Percentiles rank a stretch among this genome's conserved stretches.
Conservation (phyloP, 441 rosid genomes). For the Populus hybrid region DNA sequence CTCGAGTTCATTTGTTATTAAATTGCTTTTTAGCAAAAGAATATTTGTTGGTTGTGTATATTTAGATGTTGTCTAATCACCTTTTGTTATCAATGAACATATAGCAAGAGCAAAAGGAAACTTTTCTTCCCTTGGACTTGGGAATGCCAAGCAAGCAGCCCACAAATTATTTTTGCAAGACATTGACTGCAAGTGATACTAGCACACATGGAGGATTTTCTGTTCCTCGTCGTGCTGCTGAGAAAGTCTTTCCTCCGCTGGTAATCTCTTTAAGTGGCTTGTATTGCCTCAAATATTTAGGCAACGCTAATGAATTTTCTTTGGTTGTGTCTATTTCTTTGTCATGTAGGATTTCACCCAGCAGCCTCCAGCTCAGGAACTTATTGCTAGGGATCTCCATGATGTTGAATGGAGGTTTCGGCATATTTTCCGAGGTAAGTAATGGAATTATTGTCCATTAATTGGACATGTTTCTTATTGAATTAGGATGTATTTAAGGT, state of each 20-base stretch:
- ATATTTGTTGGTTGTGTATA: background rate
- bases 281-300: conserved; percentile 6
- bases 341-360: conserved; percentile 71
- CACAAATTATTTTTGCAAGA: conserved; percentile 61
- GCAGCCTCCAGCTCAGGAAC: conserved; percentile 98
- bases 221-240: conserved; percentile 98
- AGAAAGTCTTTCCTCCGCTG: conserved; percentile 98
- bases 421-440: conserved; percentile 92
- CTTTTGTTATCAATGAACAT: background rate
- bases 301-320: background rate
- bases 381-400: conserved; percentile 95
- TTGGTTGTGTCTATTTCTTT: background rate
- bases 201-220: conserved; percentile 99
- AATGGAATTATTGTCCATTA: background rate
- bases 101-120: conserved; percentile 95
- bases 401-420: conserved; percentile 98
- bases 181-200: conserved; percentile 30
- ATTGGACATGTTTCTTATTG: background rate
- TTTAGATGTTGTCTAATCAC: background rate
- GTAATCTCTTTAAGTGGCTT: conserved; percentile 32
- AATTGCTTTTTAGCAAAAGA: background rate
- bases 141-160: conserved; percentile 54
- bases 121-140: conserved; percentile 78
- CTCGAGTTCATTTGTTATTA: background rate
- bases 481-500: background rate